These are phyloP conservation scores for Phaeotremella skinneri DNA, from an alignment of 768 basidiomycete species.

Conservation along the genomic window DNA sequence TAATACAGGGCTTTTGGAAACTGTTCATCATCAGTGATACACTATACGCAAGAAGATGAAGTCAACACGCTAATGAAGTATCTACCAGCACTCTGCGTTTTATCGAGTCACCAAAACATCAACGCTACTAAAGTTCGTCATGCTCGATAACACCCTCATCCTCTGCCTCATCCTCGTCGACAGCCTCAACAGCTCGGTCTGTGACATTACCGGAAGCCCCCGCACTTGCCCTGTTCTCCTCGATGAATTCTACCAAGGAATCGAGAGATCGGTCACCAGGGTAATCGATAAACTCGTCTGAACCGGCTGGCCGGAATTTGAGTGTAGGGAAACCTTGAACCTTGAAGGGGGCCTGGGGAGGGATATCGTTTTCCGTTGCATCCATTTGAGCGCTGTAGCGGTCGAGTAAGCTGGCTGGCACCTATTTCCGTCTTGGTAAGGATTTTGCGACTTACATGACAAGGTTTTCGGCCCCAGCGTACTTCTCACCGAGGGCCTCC, in stretches of 20 bases:
- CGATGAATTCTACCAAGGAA: slow-evolving; percentile 76
- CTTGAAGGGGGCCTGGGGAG: slow-evolving; percentile 80
- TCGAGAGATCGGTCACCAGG: slow-evolving; percentile 80
- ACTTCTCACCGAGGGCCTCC: slow-evolving; percentile 86
- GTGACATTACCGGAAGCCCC: slow-evolving; percentile 12
- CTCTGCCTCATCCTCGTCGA: slow-evolving; percentile 28
- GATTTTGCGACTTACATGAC: slow-evolving; percentile 62
- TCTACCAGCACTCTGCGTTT: no score
- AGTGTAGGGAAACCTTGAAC: slow-evolving; percentile 78
- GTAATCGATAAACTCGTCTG: slow-evolving; percentile 83
- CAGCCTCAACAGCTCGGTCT: slow-evolving; percentile 15
- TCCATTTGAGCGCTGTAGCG: slow-evolving; percentile 76
- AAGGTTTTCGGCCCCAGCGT: slow-evolving; percentile 66
- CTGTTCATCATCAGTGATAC: no score
- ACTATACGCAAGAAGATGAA: no score
- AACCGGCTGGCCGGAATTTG: slow-evolving; percentile 92
- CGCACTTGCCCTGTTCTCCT: slow-evolving; percentile 71
- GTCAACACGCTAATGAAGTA: no score
- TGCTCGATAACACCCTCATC: slow-evolving; percentile 39
- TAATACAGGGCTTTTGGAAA: no score
- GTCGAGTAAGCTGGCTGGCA: no score
- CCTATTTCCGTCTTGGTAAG: not conserved
- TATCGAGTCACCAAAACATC: no score
- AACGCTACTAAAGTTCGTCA: slow-evolving; percentile 48
- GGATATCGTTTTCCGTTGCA: slow-evolving; percentile 92